Evolutionary conservation across 768 basidiomycete species (phyloP).

Genomic region (Trametes cubensis): DNA sequence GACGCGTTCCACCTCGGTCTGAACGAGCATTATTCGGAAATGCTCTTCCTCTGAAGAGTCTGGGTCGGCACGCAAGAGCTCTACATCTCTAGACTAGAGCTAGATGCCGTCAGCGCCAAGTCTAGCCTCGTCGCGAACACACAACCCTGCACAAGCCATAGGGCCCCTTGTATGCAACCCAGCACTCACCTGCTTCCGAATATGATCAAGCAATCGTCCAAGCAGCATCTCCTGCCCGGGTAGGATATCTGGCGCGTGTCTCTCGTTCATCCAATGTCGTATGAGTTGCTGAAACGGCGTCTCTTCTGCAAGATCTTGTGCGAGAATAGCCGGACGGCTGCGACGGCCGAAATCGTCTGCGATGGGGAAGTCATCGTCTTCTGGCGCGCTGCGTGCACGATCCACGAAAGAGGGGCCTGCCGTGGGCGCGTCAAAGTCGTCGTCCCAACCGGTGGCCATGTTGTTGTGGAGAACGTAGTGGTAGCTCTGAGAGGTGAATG

Average conservation of each 20-base stretch:
- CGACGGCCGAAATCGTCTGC: conserved; percentile 29
- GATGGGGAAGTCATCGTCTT: conserved; percentile 42
- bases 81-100: conserved; percentile 75
- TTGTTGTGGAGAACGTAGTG: not conserved
- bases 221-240: conserved; percentile 73
- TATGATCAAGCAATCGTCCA: conserved; percentile 68
- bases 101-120: conserved; percentile 23
- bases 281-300: conserved; percentile 71
- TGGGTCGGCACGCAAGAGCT: conserved; percentile 75
- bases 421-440: conserved; percentile 15
- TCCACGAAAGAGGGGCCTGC: conserved; percentile 37
- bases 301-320: conserved; percentile 43
- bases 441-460: conserved; percentile 12
- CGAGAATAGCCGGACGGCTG: conserved; percentile 25
- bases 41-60: conserved; percentile 91
- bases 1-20: conserved; percentile 92
- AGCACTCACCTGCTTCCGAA: conserved; percentile 74
- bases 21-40: conserved; percentile 88
- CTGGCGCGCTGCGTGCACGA: conserved; percentile 41
- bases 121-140: not conserved
- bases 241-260: conserved; percentile 79
- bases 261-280: conserved; percentile 85
- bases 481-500: not conserved
- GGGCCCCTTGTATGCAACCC: not conserved
- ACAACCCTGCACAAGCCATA: not conserved